These are phyloP conservation scores for Kwoniella shivajii DNA, from an alignment of 1,284 basidiomycete species.

Conservation along the genomic window DNA sequence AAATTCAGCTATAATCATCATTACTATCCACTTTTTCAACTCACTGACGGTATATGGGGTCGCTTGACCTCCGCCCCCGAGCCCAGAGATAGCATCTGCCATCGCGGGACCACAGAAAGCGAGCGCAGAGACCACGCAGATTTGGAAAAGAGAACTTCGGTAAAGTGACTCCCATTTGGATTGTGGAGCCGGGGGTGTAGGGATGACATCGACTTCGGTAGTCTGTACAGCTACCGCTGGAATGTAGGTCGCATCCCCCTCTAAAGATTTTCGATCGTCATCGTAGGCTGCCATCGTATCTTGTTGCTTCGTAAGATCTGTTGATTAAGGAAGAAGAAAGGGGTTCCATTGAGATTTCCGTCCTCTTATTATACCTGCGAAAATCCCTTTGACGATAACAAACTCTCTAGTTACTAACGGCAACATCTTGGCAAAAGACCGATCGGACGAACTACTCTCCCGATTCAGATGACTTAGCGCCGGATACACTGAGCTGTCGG, in stretches of 20 bases:
- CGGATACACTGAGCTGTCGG: no score
- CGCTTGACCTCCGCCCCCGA: slow-evolving; percentile 20
- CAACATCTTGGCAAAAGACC: no score
- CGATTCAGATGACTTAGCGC: no score
- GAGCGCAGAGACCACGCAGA: slow-evolving; percentile 7
- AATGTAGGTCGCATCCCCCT: background rate
- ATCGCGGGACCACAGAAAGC: slow-evolving; percentile 20
- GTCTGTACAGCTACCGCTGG: background rate
- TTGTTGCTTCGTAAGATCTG: background rate
- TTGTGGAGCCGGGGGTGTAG: slow-evolving; percentile 1
- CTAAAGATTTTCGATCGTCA: background rate
- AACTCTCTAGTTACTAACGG: no score
- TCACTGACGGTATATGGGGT: slow-evolving; percentile 10
- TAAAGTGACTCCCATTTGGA: slow-evolving; percentile 1
- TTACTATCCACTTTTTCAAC: background rate
- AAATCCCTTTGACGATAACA: background rate
- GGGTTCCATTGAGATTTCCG: background rate
- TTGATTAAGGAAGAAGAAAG: background rate
- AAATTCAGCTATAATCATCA: slow-evolving; percentile 2
- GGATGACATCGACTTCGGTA: slow-evolving; percentile 5
- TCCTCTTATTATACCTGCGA: background rate
- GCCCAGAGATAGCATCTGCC: slow-evolving; percentile 8
- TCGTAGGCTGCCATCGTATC: background rate
- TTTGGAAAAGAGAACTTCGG: slow-evolving; percentile 10
- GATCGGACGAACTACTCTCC: no score